These are phyloP conservation scores for Paraphoma sp. DNA, from an alignment of 2,329 filamentous ascomycete species.

Conservation along the genomic window DNA sequence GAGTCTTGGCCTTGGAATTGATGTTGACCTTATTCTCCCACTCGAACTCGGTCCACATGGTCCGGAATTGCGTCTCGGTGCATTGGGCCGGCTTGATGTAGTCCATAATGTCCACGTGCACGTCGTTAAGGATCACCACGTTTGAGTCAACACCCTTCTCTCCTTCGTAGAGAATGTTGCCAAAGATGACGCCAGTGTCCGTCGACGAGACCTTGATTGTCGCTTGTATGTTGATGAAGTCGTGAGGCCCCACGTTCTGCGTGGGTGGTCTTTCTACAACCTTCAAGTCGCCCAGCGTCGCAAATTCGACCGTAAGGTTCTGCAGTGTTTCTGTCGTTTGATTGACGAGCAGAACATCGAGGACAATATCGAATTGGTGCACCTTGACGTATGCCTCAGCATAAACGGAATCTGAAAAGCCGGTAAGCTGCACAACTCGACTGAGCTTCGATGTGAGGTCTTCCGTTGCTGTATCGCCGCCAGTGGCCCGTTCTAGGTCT, in stretches of 20 bases:
- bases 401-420: slow-evolving; percentile 97
- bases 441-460: slow-evolving; percentile 93
- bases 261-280: slow-evolving; percentile 96
- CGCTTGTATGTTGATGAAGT: slow-evolving; percentile 97
- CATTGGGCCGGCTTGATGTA: slow-evolving; percentile 98
- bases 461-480: slow-evolving; percentile 82
- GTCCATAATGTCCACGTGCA: slow-evolving; percentile 99
- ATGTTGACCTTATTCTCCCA: slow-evolving; percentile 99
- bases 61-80: slow-evolving; percentile 97
- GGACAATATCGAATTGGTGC: slow-evolving; percentile 97
- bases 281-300: slow-evolving; percentile 96
- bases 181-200: slow-evolving; percentile 97
- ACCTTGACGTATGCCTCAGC: slow-evolving; percentile 98
- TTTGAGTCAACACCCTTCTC: slow-evolving; percentile 67
- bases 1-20: slow-evolving; percentile 91
- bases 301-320: slow-evolving; percentile 96
- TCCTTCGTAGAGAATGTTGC: slow-evolving; percentile 99
- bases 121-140: slow-evolving; percentile 96
- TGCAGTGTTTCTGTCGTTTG: slow-evolving; percentile 96
- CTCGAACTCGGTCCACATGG: slow-evolving; percentile 99
- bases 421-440: slow-evolving; percentile 94
- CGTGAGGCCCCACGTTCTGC: slow-evolving; percentile 92
- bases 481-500: slow-evolving; percentile 92
- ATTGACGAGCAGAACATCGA: slow-evolving; percentile 96
- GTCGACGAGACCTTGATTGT: slow-evolving; percentile 99